phyloP scores from a whole-genome alignment of 306 rosid species.

The Chamaecrista fasciculata region DNA sequence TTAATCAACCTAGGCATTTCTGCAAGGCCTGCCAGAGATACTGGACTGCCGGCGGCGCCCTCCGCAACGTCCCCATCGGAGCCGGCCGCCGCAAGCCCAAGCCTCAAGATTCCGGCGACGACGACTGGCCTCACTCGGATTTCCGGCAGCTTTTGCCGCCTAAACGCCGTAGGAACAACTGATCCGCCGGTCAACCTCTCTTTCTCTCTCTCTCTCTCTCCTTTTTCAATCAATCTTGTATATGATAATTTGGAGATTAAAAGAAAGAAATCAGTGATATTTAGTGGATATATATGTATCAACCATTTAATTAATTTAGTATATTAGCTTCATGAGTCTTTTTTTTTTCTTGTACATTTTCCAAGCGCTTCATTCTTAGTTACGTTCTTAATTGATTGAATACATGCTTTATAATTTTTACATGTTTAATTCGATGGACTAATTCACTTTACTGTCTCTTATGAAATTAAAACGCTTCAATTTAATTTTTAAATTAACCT shows the following conservation, averaged over 20 bases:
- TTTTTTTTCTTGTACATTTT: too few relatives aligned
- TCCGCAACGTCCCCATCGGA: conserved; percentile 76
- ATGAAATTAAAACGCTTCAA: too few relatives aligned
- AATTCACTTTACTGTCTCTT: too few relatives aligned
- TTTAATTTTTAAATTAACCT: too few relatives aligned
- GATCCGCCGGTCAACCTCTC: conserved; percentile 46
- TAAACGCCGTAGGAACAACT: conserved; percentile 51
- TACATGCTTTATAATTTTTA: too few relatives aligned
- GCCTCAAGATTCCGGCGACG: conserved; percentile 39
- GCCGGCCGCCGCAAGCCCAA: conserved; percentile 80
- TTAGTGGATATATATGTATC: neutral
- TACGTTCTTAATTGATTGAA: too few relatives aligned
- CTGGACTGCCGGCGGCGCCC: conserved; percentile 97
- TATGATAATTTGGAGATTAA: neutral
- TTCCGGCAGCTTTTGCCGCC: conserved; percentile 50
- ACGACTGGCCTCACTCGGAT: conserved; percentile 42
- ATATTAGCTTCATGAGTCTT: too few relatives aligned
- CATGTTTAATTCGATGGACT: too few relatives aligned
- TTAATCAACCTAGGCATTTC: conserved; percentile 90
- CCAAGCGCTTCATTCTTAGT: too few relatives aligned
- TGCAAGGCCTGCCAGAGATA: conserved; percentile 89
- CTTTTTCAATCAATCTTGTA: neutral
- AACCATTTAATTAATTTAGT: too few relatives aligned
- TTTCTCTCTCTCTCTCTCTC: neutral
- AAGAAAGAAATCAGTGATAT: neutral